phyloP scores from a whole-genome alignment of 768 basidiomycete genomes.

The Termitomyces sp. region DNA sequence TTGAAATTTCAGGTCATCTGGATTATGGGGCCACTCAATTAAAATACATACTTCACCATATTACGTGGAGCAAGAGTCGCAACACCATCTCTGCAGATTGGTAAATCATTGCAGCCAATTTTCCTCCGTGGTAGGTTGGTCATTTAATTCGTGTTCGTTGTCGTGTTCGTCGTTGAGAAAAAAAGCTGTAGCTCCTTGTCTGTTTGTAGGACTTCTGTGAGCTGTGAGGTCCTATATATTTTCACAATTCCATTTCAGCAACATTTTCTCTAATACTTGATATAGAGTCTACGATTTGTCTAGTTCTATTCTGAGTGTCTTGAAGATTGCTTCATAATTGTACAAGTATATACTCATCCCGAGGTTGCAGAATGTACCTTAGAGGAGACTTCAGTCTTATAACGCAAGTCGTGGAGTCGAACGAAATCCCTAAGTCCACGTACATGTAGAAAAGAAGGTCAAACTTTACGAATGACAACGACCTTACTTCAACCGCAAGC shows the following conservation, averaged over 20 bases:
- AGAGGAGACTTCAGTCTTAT: conserved; percentile 66
- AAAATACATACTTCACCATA: background rate
- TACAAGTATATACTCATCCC: background rate
- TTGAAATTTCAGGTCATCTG: conserved; percentile 2
- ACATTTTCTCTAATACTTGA: too few species aligned
- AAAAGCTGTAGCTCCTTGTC: conserved; percentile 38
- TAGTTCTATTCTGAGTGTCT: too few species aligned
- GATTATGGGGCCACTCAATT: conserved; percentile 5
- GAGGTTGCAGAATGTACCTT: conserved; percentile 38
- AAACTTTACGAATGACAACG: conserved; percentile 8
- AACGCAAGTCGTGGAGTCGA: conserved; percentile 17
- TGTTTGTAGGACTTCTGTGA: too few species aligned
- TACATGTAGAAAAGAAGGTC: background rate
- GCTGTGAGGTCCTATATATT: too few species aligned
- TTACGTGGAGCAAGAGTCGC: conserved; percentile 1
- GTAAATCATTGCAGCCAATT: background rate
- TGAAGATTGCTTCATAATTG: too few species aligned
- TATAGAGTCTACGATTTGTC: too few species aligned
- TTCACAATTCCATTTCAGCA: too few species aligned
- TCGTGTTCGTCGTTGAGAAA: conserved; percentile 55
- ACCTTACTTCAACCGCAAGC: conserved; percentile 1
- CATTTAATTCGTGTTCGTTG: conserved; percentile 55
- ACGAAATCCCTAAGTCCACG: background rate
- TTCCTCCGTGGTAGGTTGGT: conserved; percentile 44
- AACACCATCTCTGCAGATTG: background rate